Conservation (phyloP, 2,329 filamentous ascomycete genomes). For the Geosmithia morbida region DNA sequence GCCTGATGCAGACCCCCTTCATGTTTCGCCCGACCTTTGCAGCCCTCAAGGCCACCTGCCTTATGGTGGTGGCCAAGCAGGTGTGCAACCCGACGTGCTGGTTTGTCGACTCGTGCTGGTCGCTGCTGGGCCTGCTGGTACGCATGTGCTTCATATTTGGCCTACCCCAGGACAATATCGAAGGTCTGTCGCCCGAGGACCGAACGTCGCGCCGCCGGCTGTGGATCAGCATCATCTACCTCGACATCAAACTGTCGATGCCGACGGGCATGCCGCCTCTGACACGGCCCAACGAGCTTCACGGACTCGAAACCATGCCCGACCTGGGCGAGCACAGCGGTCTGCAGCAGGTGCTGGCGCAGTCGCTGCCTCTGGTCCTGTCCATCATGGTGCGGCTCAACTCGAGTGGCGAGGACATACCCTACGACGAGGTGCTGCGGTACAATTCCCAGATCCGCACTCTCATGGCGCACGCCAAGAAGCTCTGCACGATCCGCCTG, state of each 20-base stretch:
- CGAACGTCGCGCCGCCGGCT: conserved; percentile 13
- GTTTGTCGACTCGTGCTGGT: conserved; percentile 20
- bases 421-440: conserved; percentile 16
- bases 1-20: conserved; percentile 21
- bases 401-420: conserved; percentile 13
- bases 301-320: conserved; percentile 9
- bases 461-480: conserved; percentile 15
- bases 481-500: conserved; percentile 12
- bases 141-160: conserved; percentile 18
- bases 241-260: conserved; percentile 20
- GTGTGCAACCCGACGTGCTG: conserved; percentile 21
- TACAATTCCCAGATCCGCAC: conserved; percentile 17
- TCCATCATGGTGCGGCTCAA: conserved; percentile 16
- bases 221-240: conserved; percentile 20
- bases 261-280: conserved; percentile 18
- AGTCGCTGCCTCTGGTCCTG: conserved; percentile 15
- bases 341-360: conserved; percentile 16
- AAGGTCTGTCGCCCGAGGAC: conserved; percentile 10
- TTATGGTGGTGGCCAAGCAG: conserved; percentile 20
- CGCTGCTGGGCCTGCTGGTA: conserved; percentile 17
- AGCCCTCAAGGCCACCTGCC: conserved; percentile 13
- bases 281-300: conserved; percentile 15
- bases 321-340: conserved; percentile 8
- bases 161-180: conserved; percentile 15
- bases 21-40: conserved; percentile 20